Evolutionary conservation across 371 early-diverging fungal species (phyloP).

Genomic region (Mortierella sp.): DNA sequence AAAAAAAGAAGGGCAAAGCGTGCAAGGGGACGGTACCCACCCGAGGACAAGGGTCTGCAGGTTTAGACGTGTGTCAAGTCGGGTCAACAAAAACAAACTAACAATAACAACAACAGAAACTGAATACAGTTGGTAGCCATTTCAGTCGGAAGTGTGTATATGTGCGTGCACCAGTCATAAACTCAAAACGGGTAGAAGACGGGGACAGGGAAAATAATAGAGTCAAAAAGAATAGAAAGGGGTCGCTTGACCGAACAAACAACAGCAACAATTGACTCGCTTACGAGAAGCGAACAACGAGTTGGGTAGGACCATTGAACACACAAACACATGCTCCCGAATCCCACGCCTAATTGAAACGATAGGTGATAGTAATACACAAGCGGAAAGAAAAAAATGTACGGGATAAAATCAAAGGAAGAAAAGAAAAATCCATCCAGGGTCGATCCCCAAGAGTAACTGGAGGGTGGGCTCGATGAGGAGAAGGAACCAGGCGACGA

Average conservation of each 20-base stretch:
- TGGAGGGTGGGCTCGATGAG: constrained; percentile 1
- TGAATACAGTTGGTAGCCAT: not conserved
- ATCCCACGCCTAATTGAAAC: not conserved
- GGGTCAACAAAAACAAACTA: too few relatives aligned
- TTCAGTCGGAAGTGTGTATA: not conserved
- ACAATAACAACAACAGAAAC: too few relatives aligned
- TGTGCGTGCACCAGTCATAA: not conserved
- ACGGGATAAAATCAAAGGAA: not conserved
- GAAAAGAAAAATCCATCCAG: not conserved
- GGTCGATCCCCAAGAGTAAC: not conserved
- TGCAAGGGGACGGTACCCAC: too few relatives aligned
- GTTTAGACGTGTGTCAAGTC: too few relatives aligned
- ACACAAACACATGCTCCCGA: not conserved
- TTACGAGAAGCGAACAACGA: not conserved
- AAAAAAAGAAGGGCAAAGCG: too few relatives aligned
- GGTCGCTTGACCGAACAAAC: not conserved
- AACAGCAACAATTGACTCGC: not conserved
- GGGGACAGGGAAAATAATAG: not conserved
- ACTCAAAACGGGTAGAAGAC: not conserved
- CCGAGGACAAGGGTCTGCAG: too few relatives aligned
- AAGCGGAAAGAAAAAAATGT: not conserved
- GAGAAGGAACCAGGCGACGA: not conserved
- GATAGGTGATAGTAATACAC: not conserved
- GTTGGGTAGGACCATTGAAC: not conserved
- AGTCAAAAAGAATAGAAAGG: not conserved